Evolutionary conservation across 495 filamentous ascomycete species (phyloP), one percentile per base, ranked within the genome.

Genomic region (Parathielavia appendiculata): DNA sequence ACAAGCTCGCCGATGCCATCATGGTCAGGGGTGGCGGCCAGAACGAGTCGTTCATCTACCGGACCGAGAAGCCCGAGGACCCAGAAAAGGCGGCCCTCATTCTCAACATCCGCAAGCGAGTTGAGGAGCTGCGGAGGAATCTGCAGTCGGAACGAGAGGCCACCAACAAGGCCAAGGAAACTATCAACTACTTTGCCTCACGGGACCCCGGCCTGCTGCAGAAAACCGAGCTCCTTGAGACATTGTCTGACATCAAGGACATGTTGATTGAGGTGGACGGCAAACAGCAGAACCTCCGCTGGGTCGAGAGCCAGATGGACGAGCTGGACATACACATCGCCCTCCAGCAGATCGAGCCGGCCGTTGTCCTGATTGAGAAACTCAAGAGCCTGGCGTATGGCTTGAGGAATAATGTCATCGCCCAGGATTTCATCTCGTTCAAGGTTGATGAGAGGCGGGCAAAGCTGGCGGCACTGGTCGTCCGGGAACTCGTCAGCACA

Each of bases 241-340:
- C 79, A 19, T 71, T 90, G 7, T 85, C 84, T 40, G 83, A 86
- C 35, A 84, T 81, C 63, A 84, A 83, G 63, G 87, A 91, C 62
- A 82, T 96, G 71, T 79, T 95, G 38, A 91, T 99, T 57, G 95
- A 97, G 62, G 91, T 97, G 26, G 93, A 97, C 63, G 93, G 95
- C 22, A 92, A 95, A 64, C 92, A 96, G 63, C 89, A 96, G 68
- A 96, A 92, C 64, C 79, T 99, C 17, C 87, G 93, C 20, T 96
- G 89, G 89, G 91, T 97, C 0, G 93, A 99, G 67, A 81, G 83
- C 44, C 91, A 97, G 73, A 86, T 99, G 64, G 93, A 99, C 67
- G 91, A 96, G 66, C 82, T 99, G 5, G 95, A 97, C 63, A 96
- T 96, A 61, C 86, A 91, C 67, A 93, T 99, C 53, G 93, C 93